These are phyloP conservation scores for Colletotrichum tropicale DNA, from an alignment of 2,329 filamentous ascomycete genomes.

Conservation along the genomic window DNA sequence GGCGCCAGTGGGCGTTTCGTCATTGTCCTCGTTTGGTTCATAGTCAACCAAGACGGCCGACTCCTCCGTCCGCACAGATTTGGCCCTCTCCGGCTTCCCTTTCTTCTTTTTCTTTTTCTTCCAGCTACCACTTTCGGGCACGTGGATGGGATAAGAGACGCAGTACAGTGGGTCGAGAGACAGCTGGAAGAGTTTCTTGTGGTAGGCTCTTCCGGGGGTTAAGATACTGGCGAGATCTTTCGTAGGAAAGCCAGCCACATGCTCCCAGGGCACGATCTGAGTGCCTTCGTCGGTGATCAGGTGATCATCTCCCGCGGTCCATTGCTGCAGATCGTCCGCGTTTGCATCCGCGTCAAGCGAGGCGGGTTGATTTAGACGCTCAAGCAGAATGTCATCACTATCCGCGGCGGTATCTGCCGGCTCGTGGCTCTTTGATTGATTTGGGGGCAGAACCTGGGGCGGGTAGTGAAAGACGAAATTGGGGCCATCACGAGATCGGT, in stretches of 20 bases:
- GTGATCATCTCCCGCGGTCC: slow-evolving; percentile 57
- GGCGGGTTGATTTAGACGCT: slow-evolving; percentile 47
- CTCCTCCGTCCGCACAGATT: slow-evolving; percentile 29
- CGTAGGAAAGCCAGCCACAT: slow-evolving; percentile 75
- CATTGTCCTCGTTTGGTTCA: slow-evolving; percentile 26
- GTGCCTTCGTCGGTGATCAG: slow-evolving; percentile 59
- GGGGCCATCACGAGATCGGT: slow-evolving; percentile 77
- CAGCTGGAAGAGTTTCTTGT: slow-evolving; percentile 84
- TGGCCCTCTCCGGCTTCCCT: slow-evolving; percentile 30
- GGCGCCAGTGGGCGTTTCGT: slow-evolving; percentile 30
- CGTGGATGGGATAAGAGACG: slow-evolving; percentile 83
- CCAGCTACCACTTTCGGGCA: slow-evolving; percentile 80
- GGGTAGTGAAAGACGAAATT: slow-evolving; percentile 89
- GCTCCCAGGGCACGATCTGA: slow-evolving; percentile 71
- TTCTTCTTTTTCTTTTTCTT: slow-evolving; percentile 63
- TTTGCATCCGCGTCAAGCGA: slow-evolving; percentile 31
- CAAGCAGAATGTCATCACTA: slow-evolving; percentile 57
- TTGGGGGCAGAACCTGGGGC: slow-evolving; percentile 54
- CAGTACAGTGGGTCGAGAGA: slow-evolving; percentile 81
- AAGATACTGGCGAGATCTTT: slow-evolving; percentile 81
- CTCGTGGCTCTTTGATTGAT: slow-evolving; percentile 34
- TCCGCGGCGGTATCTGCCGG: slow-evolving; percentile 37
- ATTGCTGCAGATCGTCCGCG: slow-evolving; percentile 44
- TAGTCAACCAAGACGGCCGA: slow-evolving; percentile 26
- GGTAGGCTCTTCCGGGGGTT: slow-evolving; percentile 75